phyloP scores from a whole-genome alignment of 257 asterid species.

The Euphrasia confusa region DNA sequence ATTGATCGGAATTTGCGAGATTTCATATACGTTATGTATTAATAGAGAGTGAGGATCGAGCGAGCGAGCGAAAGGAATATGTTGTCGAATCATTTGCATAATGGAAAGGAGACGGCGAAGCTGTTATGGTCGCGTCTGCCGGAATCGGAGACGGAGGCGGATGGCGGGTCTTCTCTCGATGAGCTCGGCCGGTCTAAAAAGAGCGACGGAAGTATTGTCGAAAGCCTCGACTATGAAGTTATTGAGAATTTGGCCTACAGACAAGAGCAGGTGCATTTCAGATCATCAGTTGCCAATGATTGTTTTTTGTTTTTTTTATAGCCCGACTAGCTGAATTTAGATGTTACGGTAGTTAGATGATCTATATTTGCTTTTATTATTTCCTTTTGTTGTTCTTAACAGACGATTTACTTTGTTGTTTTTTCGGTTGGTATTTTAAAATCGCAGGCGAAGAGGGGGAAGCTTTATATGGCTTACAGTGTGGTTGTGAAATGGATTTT shows the following conservation, averaged over 20 bases:
- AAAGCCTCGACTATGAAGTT: slow-evolving; percentile 97
- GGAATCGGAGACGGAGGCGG: slow-evolving; percentile 55
- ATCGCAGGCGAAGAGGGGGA: slow-evolving; percentile 80
- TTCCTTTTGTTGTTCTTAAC: background rate
- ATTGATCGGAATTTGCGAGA: slow-evolving; percentile 29
- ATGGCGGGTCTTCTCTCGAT: slow-evolving; percentile 30
- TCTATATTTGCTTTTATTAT: slow-evolving; percentile 4
- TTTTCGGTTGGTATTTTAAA: slow-evolving; percentile 24
- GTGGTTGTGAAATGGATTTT: slow-evolving; percentile 84
- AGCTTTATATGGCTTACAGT: slow-evolving; percentile 68
- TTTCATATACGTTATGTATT: slow-evolving; percentile 8
- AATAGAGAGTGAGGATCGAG: background rate
- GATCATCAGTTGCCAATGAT: slow-evolving; percentile 5
- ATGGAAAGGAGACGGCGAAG: slow-evolving; percentile 84
- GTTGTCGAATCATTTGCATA: slow-evolving; percentile 78
- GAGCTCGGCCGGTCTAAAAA: slow-evolving; percentile 35
- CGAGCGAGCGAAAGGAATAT: slow-evolving; percentile 21
- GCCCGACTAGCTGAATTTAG: background rate
- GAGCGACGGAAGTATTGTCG: slow-evolving; percentile 47
- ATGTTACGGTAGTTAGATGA: slow-evolving; percentile 1
- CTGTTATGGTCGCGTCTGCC: slow-evolving; percentile 90
- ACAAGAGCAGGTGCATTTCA: slow-evolving; percentile 67
- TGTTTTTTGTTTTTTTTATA: slow-evolving; percentile 13
- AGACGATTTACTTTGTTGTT: background rate
- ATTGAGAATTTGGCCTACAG: slow-evolving; percentile 81